phyloP scores from a whole-genome alignment of 2,329 filamentous ascomycete genomes.

The Calonectria pseudoturangicola region DNA sequence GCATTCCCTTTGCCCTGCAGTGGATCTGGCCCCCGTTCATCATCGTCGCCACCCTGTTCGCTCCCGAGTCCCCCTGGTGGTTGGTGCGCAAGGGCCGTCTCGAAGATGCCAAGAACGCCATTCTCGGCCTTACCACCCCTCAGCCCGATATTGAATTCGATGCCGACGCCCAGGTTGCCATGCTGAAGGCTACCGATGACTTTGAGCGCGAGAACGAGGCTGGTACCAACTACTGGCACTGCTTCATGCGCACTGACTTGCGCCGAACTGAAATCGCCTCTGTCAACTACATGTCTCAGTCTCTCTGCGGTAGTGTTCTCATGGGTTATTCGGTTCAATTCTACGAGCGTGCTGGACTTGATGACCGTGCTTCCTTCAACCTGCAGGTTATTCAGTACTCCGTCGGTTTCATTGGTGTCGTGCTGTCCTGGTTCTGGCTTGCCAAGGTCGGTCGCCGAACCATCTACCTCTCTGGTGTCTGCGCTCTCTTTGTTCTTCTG shows the following conservation, averaged over 20 bases:
- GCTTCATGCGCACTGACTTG: slow-evolving; percentile 67
- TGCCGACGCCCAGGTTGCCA: slow-evolving; percentile 48
- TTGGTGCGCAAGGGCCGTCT: slow-evolving; percentile 58
- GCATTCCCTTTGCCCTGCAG: slow-evolving; percentile 69
- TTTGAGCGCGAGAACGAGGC: slow-evolving; percentile 63
- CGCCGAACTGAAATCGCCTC: slow-evolving; percentile 67
- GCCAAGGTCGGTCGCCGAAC: slow-evolving; percentile 65
- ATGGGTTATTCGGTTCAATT: slow-evolving; percentile 77
- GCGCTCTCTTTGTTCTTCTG: slow-evolving; percentile 66
- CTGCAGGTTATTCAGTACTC: slow-evolving; percentile 65
- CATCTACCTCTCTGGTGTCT: slow-evolving; percentile 67
- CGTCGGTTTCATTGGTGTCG: slow-evolving; percentile 66
- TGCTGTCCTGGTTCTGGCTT: slow-evolving; percentile 67
- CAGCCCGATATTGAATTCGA: slow-evolving; percentile 45
- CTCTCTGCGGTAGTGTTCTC: slow-evolving; percentile 61
- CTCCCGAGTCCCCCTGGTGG: slow-evolving; percentile 71
- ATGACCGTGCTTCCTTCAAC: slow-evolving; percentile 58
- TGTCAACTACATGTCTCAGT: slow-evolving; percentile 65
- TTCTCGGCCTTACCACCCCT: slow-evolving; percentile 53
- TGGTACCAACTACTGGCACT: slow-evolving; percentile 67
- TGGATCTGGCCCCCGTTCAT: slow-evolving; percentile 69
- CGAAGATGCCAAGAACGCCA: slow-evolving; percentile 43
- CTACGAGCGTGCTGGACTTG: slow-evolving; percentile 64
- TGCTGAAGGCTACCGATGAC: slow-evolving; percentile 63
- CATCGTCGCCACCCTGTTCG: slow-evolving; percentile 63